A percentile compares a stretch with the other conserved stretches of the same genome.
Evolutionary conservation across 108 stramenopile species (phyloP).

Genomic region (Pseudonitzschia delicatissima): DNA sequence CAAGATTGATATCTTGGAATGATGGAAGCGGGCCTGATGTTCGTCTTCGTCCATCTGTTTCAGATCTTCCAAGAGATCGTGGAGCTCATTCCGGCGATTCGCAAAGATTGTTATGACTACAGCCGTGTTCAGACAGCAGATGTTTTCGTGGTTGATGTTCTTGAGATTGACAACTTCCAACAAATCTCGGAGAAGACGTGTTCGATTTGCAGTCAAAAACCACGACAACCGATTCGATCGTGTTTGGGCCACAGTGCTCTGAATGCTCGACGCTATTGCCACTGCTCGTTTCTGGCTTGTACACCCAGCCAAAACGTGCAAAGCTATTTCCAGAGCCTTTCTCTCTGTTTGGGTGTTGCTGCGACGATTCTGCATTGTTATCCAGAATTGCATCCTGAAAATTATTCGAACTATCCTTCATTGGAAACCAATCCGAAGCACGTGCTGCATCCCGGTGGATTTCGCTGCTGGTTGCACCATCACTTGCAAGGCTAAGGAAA

Average conservation of each 20-base stretch:
- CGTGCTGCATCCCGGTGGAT: constrained; percentile 14
- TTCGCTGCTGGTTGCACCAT: not conserved
- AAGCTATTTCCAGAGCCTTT: constrained; percentile 20
- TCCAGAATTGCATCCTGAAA: constrained; percentile 16
- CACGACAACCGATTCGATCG: constrained; percentile 51
- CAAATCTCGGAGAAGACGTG: constrained; percentile 63
- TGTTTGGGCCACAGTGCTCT: constrained; percentile 54
- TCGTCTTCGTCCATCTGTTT: constrained; percentile 40
- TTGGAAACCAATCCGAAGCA: constrained; percentile 44
- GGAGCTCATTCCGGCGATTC: constrained; percentile 49
- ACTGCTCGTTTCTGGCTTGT: constrained; percentile 37
- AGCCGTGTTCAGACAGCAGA: constrained; percentile 87
- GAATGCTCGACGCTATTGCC: constrained; percentile 12
- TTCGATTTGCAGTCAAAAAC: constrained; percentile 57
- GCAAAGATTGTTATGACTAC: constrained; percentile 77
- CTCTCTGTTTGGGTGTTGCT: too few species aligned
- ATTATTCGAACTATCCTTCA: constrained; percentile 20
- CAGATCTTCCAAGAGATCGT: constrained; percentile 37
- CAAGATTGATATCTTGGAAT: too few species aligned
- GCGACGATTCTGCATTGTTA: not conserved
- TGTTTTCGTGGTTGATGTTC: constrained; percentile 89
- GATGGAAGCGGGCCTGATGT: too few species aligned
- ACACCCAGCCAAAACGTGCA: constrained; percentile 47
- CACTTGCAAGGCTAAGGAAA: not conserved
- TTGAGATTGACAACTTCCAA: constrained; percentile 64